Evolutionary conservation across 306 rosid genomes (phyloP).

Genomic region (Castanea sativa): DNA sequence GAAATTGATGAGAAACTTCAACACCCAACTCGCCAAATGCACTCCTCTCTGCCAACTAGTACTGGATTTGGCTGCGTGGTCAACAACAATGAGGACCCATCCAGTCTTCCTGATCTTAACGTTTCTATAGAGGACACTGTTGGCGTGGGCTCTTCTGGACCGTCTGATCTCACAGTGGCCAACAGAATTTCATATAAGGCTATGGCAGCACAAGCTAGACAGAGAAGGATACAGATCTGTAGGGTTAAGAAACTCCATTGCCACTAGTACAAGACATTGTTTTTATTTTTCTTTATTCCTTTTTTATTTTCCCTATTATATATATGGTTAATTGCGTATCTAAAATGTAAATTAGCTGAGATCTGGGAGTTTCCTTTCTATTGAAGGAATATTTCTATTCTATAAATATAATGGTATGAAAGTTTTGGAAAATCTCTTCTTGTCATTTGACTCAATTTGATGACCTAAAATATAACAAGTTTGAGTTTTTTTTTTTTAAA

Average conservation of each 20-base stretch:
- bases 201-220: conserved; percentile 49
- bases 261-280: neutral
- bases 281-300: neutral
- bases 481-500: too few species aligned
- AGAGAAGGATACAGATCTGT: conserved; percentile 44
- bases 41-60: conserved; percentile 13
- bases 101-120: conserved; percentile 53
- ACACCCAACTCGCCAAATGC: neutral
- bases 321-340: neutral
- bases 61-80: neutral
- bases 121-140: conserved; percentile 6
- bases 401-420: neutral
- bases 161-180: conserved; percentile 20
- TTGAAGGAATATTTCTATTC: neutral
- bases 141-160: conserved; percentile 4
- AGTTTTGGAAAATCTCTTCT: neutral
- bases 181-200: conserved; percentile 14
- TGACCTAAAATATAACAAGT: too few species aligned
- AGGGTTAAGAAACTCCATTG: conserved; percentile 37
- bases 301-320: neutral
- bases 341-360: neutral
- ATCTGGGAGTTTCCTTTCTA: neutral
- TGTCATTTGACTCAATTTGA: too few species aligned
- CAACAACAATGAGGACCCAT: conserved; percentile 5
- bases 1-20: conserved; percentile 13